Base-by-base conservation (phyloP, 2,329 filamentous ascomycete genomes). In the Fusarium mangiferae region DNA sequence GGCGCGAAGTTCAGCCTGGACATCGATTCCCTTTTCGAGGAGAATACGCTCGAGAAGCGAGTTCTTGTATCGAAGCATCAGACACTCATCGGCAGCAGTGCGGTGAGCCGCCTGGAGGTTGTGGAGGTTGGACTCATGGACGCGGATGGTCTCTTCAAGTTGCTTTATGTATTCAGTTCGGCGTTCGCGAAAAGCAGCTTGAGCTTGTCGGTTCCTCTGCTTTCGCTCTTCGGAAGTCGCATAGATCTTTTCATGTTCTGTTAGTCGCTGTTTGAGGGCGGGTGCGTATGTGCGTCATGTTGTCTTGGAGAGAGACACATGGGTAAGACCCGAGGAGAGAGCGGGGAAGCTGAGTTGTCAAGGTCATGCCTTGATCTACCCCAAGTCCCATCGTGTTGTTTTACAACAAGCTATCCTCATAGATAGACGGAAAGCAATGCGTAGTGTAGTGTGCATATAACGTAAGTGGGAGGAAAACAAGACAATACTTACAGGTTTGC, bases 141-240 rank as follows among this genome's bases (percentile, higher is more conserved):
- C 94, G 80, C 96, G 96, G 84, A 99, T 98, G 63, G 95, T 97
- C 78, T 96, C 94, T 85, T 99, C 96, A 33, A 99, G 90, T 83
- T 99, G 96, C 86, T 98, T 98, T 86, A 99, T 99, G 83, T 99
- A 99, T 86, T 99, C 96, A 62, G 96, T 98, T 67, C 96, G 92
- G 75, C 96, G 93, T 85, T 99, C 96, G 77, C 96, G 92, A 80
- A 99, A 99, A 66, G 96, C 96, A 62, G 96, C 96, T 85, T 99
- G 96, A 54, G 96, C 96, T 86, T 98, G 96, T 78, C 96, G 89
- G 82, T 99, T 99, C 75, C 96, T 91, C 85, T 98, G 96, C 86
- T 99, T 98, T 80, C 96, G 92, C 85, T 99, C 96, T 84, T 99
- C 96, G 17, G 96, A 98, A 41, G 96, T 99, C 62, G 96, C 96